Conservation (phyloP, 441 rosid species). For the Aleurites moluccanus region DNA sequence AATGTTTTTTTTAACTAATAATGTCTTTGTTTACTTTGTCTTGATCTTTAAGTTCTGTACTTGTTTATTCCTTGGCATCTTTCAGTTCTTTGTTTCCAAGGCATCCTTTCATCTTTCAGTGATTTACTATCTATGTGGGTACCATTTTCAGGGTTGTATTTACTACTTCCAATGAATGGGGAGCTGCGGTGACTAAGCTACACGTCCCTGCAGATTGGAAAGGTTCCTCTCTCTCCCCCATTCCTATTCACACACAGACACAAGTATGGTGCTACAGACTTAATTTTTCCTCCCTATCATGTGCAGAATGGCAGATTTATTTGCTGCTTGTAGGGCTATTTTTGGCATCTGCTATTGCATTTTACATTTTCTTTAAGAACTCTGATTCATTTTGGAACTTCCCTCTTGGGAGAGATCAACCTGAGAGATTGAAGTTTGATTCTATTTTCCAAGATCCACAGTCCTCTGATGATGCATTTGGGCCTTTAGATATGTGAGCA, state of each 20-base stretch:
- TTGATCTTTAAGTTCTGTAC: neutral
- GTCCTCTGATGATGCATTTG: constrained; percentile 65
- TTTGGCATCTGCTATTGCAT: constrained; percentile 73
- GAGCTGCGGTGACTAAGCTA: constrained; percentile 78
- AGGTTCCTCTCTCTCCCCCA: constrained; percentile 46
- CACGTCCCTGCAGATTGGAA: constrained; percentile 96
- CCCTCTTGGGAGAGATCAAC: constrained; percentile 58
- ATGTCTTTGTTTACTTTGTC: neutral
- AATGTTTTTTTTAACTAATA: neutral
- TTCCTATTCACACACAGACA: neutral
- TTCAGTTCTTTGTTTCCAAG: neutral
- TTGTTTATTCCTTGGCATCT: neutral
- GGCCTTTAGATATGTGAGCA: constrained; percentile 65
- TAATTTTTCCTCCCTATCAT: neutral
- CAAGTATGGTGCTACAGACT: neutral
- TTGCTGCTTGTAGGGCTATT: constrained; percentile 69
- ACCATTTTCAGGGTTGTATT: constrained; percentile 64
- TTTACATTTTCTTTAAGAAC: constrained; percentile 79
- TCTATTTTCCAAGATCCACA: constrained; percentile 54
- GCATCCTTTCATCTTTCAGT: neutral
- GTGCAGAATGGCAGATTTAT: constrained; percentile 96
- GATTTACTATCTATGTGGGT: constrained; percentile 1
- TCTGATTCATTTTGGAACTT: constrained; percentile 90
- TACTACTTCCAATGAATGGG: constrained; percentile 81
- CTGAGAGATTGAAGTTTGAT: constrained; percentile 54